Evolutionary conservation across 495 filamentous ascomycete genomes (phyloP), one percentile per base, ranked within the genome.

Genomic region (Podospora pseudocomata): DNA sequence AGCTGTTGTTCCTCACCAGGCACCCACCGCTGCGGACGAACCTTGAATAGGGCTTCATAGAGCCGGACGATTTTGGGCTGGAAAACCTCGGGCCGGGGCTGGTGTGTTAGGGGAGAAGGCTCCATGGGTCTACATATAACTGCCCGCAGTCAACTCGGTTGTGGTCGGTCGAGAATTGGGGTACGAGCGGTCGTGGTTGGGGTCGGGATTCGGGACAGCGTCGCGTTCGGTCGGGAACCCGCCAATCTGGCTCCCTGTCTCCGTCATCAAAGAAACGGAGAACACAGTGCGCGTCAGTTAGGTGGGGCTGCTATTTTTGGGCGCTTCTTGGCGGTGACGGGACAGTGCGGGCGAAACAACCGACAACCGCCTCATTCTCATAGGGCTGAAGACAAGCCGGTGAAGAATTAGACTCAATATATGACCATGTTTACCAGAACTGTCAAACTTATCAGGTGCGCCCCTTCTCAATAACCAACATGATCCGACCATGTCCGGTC

Each of bases 61-160:
- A 98, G 87, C 72, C 89, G 85, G 53, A 95, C 91, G 67, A 99
- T 90, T 82, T 98, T 98, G 30, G 91, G 96, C 79, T 95, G 88
- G 77, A 99, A 97, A 57, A 87, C 85, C 75, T 93, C 92, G 67
- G 95, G 96, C 75, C 95, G 87, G 79, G 86, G 87, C 83, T 97
- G 94, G 80, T 94, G 93, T 26, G 93, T 97, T 75, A 99, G 87
- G 67, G 95, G 95, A 75, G 94, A 97, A 62, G 88, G 84, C 80
- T 96, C 92, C 93, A 97, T 96, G n/a, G 3, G 59, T 44, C 5
- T 39, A 1, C 11, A 39, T 39, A 39, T 39, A 39, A 23, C 1
- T 39, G 4, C 34, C 34, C 5, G 11, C 34, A 39, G 39, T 49
- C 39, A 11, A 49, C 15, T 49, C 13, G 39, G 13, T 1, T 6